Evolutionary conservation across 1,284 basidiomycete species (phyloP).

Genomic region (Xerocomus subilludens): DNA sequence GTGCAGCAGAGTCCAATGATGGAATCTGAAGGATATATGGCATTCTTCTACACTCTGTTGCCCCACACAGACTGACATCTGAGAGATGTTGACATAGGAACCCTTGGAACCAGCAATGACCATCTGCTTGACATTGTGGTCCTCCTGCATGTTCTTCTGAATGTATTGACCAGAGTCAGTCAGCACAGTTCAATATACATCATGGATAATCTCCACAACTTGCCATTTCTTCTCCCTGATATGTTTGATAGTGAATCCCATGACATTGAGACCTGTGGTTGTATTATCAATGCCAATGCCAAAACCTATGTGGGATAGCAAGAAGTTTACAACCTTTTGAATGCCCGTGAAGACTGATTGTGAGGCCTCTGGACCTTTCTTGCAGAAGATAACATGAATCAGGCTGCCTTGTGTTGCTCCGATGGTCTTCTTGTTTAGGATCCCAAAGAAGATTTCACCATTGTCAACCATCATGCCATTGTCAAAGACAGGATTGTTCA

Average conservation of each 20-base stretch:
- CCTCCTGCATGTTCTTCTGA: conserved; percentile 95
- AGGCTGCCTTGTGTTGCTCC: conserved; percentile 95
- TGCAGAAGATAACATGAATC: conserved; percentile 97
- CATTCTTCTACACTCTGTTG: conserved; percentile 99
- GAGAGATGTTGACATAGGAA: conserved; percentile 99
- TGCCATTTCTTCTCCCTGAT: conserved; percentile 86
- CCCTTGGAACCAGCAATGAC: conserved; percentile 99
- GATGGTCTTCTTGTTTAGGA: conserved; percentile 98
- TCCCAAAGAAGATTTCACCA: conserved; percentile 95
- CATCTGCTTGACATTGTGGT: conserved; percentile 99
- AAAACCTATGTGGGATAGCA: conserved; percentile 99
- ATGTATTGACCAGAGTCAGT: conserved; percentile 95
- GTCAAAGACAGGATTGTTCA: conserved; percentile 96
- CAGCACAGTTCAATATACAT: conserved; percentile 95
- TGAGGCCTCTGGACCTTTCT: conserved; percentile 96
- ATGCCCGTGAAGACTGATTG: conserved; percentile 93
- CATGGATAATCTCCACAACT: conserved; percentile 77
- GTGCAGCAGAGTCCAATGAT: conserved; percentile 94
- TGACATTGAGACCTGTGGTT: conserved; percentile 91
- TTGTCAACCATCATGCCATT: conserved; percentile 98
- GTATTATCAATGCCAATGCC: conserved; percentile 99
- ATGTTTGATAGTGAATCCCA: conserved; percentile 86
- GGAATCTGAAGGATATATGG: conserved; percentile 98
- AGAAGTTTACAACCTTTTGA: conserved; percentile 97
- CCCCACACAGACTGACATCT: conserved; percentile 99